Conservation (phyloP, 805 yeast genomes). For the Priceomyces carsonii region DNA sequence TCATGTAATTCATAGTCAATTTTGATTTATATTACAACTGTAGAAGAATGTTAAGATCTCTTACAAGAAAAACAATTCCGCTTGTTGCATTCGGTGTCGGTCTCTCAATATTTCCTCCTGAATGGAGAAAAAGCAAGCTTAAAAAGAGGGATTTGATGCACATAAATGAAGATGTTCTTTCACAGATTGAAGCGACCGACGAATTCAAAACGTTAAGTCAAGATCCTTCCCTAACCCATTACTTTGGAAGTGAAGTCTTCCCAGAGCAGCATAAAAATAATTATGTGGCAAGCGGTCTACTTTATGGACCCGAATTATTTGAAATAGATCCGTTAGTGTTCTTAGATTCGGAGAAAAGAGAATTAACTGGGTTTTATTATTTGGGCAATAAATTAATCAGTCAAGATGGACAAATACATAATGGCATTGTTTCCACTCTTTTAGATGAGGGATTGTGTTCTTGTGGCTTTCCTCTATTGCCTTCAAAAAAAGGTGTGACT, state of each 20-base stretch:
- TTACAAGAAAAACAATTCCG: constrained; percentile 28
- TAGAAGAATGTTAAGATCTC: constrained; percentile 26
- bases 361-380: constrained; percentile 66
- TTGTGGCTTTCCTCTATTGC: constrained; percentile 82
- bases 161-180: constrained; percentile 20
- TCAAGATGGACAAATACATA: constrained; percentile 72
- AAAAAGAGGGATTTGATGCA: constrained; percentile 13
- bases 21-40: too few species aligned
- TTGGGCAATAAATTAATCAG: constrained; percentile 68
- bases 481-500: constrained; percentile 85
- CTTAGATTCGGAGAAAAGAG: constrained; percentile 48
- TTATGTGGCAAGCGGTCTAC: constrained; percentile 71
- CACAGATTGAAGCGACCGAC: constrained; percentile 17
- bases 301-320: constrained; percentile 65
- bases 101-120: constrained; percentile 25
- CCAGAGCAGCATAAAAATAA: constrained; percentile 61
- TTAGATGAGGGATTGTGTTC: constrained; percentile 83
- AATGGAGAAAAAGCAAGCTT: constrained; percentile 21
- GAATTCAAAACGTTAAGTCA: constrained; percentile 18
- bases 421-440: constrained; percentile 76
- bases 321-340: constrained; percentile 79
- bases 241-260: constrained; percentile 25
- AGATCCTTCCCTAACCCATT: constrained; percentile 12
- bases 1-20: too few species aligned
- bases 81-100: constrained; percentile 33